Conservation (phyloP, 2,329 filamentous ascomycete genomes). For the Fusarium sp. region DNA sequence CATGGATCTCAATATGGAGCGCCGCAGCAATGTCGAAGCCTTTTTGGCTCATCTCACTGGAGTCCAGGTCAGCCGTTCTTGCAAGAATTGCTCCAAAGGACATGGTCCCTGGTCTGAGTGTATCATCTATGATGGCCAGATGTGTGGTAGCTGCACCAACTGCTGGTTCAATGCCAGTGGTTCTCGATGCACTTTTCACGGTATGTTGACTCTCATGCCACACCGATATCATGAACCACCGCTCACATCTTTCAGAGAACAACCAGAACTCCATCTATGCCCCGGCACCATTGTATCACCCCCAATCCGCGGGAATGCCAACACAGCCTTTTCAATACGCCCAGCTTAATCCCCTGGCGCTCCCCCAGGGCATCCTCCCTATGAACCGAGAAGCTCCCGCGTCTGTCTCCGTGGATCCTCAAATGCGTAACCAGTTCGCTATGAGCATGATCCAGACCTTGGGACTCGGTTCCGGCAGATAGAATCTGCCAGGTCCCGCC, state of each 20-base stretch:
- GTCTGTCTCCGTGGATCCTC: neutral
- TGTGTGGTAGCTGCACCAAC: slow-evolving; percentile 70
- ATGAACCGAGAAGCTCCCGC: neutral
- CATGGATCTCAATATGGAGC: slow-evolving; percentile 63
- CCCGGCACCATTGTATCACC: neutral
- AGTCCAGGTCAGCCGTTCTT: slow-evolving; percentile 56
- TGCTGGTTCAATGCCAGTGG: slow-evolving; percentile 72
- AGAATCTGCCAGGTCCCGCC: slow-evolving; percentile 35
- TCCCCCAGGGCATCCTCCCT: neutral
- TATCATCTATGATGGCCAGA: slow-evolving; percentile 66
- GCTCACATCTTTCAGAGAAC: slow-evolving; percentile 22
- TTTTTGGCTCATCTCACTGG: slow-evolving; percentile 67
- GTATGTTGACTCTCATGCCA: slow-evolving; percentile 49
- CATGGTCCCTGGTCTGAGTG: slow-evolving; percentile 68
- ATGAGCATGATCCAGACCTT: slow-evolving; percentile 3
- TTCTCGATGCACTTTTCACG: slow-evolving; percentile 67
- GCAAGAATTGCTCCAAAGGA: slow-evolving; percentile 68
- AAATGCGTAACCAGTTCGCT: slow-evolving; percentile 37
- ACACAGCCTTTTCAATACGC: neutral
- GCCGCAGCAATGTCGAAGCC: slow-evolving; percentile 68
- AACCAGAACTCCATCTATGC: slow-evolving; percentile 30
- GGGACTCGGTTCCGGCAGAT: slow-evolving; percentile 51
- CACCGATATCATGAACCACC: neutral
- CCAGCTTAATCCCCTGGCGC: neutral
- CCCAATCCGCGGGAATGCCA: slow-evolving; percentile 8